Evolutionary conservation across 805 yeast species (phyloP), one percentile per base, ranked within the genome.

Genomic region (Monosporozyma servazzii): DNA sequence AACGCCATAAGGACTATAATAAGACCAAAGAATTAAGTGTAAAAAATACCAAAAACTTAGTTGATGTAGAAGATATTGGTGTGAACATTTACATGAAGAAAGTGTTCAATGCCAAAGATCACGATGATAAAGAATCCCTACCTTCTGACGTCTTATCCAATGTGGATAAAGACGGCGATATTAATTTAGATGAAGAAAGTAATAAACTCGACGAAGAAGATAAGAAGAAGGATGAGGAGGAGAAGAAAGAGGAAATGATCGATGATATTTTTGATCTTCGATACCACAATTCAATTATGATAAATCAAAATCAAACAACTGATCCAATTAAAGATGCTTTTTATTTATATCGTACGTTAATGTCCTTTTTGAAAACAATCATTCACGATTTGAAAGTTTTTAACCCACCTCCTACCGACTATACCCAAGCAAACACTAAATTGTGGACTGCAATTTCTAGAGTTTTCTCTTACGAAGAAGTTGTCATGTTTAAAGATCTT

Each of bases 251-350:
- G 6, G 65, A 60, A 29, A 54, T 51, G 10, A 44, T 54, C 25
- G 41, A 71, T 30, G 75, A 77, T 27, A 69, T 75, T 48, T 70
- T 73, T 54, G 81, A 78, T 47, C 67, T 84, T 1, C 44, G 27
- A 41, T 41, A 41, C 27, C 44, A 41, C 18, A 20, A 21, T 18
- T 20, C 44, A 3, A 41, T 41, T n/a, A 41, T 18, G 27, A 41
- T 41, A 20, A 69, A 79, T 9, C 79, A 79, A 37, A 74, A 69
- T 2, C 63, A 76, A 0, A 70, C 68, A 10, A 59, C 62, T 30
- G 91, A 86, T 56, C 87, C 90, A 13, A 71, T 88, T 49, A 88
- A 88, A 59, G 96, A 90, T 64, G 91, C 96, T 1, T 79, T 95
- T 44, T 87, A 86, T 59, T 71, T 93, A 30, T 88, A 89, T 77